phyloP scores from a whole-genome alignment of 352 stramenopile species.

The Pythium apleroticum region DNA sequence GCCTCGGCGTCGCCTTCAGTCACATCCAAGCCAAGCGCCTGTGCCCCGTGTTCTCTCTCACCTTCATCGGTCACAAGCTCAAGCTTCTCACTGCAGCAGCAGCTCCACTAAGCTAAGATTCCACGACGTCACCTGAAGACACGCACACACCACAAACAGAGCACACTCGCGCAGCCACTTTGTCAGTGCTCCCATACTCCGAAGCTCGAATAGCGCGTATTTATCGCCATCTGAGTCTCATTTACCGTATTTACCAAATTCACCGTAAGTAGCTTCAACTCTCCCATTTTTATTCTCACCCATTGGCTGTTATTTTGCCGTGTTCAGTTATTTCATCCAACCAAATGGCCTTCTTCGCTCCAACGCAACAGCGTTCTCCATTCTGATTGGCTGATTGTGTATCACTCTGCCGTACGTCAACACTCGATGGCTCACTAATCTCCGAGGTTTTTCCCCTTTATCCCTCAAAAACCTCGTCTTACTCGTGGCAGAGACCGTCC shows the following conservation, averaged over 20 bases:
- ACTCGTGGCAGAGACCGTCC: conserved; percentile 24
- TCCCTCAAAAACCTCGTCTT: conserved; percentile 22
- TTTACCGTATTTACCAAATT: conserved; percentile 4
- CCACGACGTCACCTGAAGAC: neutral
- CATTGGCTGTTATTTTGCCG: neutral
- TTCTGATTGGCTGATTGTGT: conserved; percentile 23
- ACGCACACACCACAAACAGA: neutral
- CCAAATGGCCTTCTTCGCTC: neutral
- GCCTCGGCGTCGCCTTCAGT: conserved; percentile 71
- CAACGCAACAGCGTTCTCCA: conserved; percentile 8
- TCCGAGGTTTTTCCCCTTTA: conserved; percentile 24
- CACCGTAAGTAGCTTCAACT: conserved; percentile 1
- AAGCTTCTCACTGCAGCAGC: conserved; percentile 56
- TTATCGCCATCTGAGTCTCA: neutral
- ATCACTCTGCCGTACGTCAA: conserved; percentile 23
- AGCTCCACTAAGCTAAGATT: conserved; percentile 39
- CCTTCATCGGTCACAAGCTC: conserved; percentile 64
- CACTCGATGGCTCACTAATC: conserved; percentile 21
- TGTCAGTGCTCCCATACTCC: neutral
- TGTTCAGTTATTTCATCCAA: conserved; percentile 6
- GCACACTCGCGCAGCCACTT: too few species aligned
- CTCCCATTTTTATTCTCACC: neutral
- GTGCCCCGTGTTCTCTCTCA: conserved; percentile 69
- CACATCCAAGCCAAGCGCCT: conserved; percentile 62
- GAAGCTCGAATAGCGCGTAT: conserved; percentile 2